Evolutionary conservation across 1,284 basidiomycete genomes (phyloP).

Genomic region (Spongispora temasekensis): DNA sequence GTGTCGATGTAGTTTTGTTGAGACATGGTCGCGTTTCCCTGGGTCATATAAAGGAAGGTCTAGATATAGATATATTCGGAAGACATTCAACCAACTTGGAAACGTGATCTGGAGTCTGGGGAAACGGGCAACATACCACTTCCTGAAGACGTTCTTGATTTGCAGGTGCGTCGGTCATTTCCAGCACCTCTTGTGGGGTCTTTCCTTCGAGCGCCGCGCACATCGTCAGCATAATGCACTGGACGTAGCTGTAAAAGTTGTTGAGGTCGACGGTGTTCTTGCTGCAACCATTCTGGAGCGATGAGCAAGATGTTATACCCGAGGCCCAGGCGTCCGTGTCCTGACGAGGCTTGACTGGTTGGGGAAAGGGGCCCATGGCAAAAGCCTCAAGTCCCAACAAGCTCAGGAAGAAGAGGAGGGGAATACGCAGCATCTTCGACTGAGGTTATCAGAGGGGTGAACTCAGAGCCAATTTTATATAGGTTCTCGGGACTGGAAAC

Average conservation of each 20-base stretch:
- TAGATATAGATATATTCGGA: slow-evolving; percentile 3
- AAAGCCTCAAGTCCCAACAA: too few species aligned
- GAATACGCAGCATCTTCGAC: too few species aligned
- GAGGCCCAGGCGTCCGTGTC: too few species aligned
- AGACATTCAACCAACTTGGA: background rate
- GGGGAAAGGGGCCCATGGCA: too few species aligned
- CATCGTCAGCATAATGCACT: slow-evolving; percentile 25
- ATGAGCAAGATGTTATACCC: slow-evolving; percentile 12
- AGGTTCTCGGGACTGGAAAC: too few species aligned
- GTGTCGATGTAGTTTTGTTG: slow-evolving; percentile 24
- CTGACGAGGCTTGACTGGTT: too few species aligned
- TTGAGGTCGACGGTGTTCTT: slow-evolving; percentile 12
- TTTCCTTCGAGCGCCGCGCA: slow-evolving; percentile 6
- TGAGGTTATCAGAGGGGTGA: too few species aligned
- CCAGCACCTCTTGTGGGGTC: slow-evolving; percentile 12
- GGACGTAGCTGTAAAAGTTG: slow-evolving; percentile 23
- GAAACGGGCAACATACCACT: slow-evolving; percentile 8
- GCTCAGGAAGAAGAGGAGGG: too few species aligned
- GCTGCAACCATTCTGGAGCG: slow-evolving; percentile 25
- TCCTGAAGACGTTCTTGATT: slow-evolving; percentile 18
- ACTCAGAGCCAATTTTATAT: too few species aligned
- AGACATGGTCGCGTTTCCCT: slow-evolving; percentile 20
- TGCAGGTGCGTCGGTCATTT: slow-evolving; percentile 4
- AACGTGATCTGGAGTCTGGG: background rate
- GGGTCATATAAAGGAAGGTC: slow-evolving; percentile 19